Percentiles rank a stretch among this genome's conserved stretches.
These are phyloP conservation scores for Spongiforma sp. DNA, from an alignment of 1,284 basidiomycete genomes.

Conservation along the genomic window DNA sequence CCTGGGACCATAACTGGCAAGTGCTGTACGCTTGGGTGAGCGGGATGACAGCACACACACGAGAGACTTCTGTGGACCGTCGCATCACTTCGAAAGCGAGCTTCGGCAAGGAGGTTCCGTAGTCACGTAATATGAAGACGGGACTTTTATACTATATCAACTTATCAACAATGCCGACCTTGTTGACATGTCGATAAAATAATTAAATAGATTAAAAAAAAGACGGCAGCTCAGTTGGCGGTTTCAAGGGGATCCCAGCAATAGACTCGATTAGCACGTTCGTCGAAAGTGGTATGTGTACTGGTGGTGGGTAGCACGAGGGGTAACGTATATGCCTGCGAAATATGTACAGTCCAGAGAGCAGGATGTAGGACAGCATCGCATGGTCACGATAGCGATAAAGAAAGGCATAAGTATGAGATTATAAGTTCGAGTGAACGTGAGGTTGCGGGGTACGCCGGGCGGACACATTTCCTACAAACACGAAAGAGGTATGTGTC, in stretches of 20 bases:
- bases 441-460: constrained; percentile 30
- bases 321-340: constrained; percentile 30
- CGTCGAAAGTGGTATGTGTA: constrained; percentile 7
- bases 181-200: neutral
- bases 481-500: constrained; percentile 26
- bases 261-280: constrained; percentile 18
- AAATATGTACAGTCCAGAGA: constrained; percentile 28
- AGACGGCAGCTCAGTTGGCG: constrained; percentile 3
- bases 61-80: constrained; percentile 3
- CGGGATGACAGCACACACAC: constrained; percentile 7
- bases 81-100: constrained; percentile 12
- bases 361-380: constrained; percentile 24
- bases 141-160: neutral
- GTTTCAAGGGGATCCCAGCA: constrained; percentile 12
- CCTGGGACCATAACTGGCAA: constrained; percentile 21
- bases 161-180: no score
- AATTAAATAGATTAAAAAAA: neutral
- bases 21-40: constrained; percentile 15
- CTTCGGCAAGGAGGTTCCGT: constrained; percentile 10
- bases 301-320: constrained; percentile 20
- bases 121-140: constrained; percentile 18
- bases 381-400: constrained; percentile 32
- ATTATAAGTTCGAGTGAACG: constrained; percentile 31
- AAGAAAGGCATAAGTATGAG: constrained; percentile 35
- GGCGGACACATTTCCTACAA: constrained; percentile 30